These are phyloP conservation scores for Cutaneotrichosporon spelunceum DNA, from an alignment of 1,284 basidiomycete species.

Conservation along the genomic window DNA sequence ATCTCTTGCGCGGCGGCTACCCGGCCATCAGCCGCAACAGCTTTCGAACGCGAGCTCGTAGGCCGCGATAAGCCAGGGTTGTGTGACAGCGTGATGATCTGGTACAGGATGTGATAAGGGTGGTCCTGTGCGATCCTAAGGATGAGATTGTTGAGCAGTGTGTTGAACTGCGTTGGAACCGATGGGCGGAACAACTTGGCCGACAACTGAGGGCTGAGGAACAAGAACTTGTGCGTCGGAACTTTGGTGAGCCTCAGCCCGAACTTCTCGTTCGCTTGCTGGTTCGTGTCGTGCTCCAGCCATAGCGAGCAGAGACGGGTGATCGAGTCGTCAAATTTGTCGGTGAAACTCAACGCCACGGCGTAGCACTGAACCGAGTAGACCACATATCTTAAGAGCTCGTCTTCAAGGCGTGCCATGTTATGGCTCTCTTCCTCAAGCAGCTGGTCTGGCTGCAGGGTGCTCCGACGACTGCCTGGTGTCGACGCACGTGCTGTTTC, in stretches of 20 bases:
- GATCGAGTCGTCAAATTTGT: slow-evolving; percentile 70
- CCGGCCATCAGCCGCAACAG: slow-evolving; percentile 51
- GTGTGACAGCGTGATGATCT: slow-evolving; percentile 66
- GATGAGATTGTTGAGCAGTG: slow-evolving; percentile 64
- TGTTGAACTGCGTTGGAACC: slow-evolving; percentile 57
- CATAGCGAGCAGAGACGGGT: slow-evolving; percentile 85
- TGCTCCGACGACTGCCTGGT: slow-evolving; percentile 15
- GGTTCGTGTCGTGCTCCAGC: slow-evolving; percentile 63
- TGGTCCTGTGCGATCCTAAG: slow-evolving; percentile 79
- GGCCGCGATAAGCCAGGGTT: slow-evolving; percentile 8
- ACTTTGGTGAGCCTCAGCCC: slow-evolving; percentile 53
- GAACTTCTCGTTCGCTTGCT: slow-evolving; percentile 58
- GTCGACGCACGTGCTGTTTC: slow-evolving; percentile 27
- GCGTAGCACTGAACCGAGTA: slow-evolving; percentile 82
- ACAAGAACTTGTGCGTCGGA: slow-evolving; percentile 86
- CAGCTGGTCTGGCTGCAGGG: slow-evolving; percentile 51
- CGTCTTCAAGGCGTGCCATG: slow-evolving; percentile 61
- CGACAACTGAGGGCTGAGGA: slow-evolving; percentile 85
- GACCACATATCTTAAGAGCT: slow-evolving; percentile 64
- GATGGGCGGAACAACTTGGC: slow-evolving; percentile 67
- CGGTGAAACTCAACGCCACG: slow-evolving; percentile 64
- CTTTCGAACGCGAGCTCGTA: slow-evolving; percentile 6
- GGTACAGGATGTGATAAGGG: slow-evolving; percentile 90
- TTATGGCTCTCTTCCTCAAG: slow-evolving; percentile 57
- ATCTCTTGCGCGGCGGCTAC: slow-evolving; percentile 66